Percentiles rank a stretch among this genome's conserved stretches.
Conservation (phyloP, 768 basidiomycete genomes). For the Mycena epipterygia region DNA sequence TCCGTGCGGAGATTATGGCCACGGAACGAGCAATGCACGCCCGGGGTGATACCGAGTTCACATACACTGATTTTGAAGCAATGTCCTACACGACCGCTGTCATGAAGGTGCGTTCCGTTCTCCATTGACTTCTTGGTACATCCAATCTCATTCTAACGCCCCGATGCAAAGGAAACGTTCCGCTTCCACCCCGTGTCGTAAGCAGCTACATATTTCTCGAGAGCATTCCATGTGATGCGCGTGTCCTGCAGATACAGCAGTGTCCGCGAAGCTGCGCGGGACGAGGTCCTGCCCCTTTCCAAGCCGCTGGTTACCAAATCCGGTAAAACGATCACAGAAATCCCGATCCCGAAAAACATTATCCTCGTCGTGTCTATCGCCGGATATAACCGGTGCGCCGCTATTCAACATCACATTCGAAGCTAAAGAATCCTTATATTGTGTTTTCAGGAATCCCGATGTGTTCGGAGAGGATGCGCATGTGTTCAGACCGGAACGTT, state of each 20-base stretch:
- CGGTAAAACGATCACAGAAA: constrained; percentile 57
- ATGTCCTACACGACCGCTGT: constrained; percentile 66
- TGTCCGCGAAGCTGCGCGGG: constrained; percentile 63
- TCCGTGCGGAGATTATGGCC: constrained; percentile 70
- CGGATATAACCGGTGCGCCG: constrained; percentile 62
- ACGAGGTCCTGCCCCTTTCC: constrained; percentile 73
- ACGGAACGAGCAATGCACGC: constrained; percentile 51
- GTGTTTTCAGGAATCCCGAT: constrained; percentile 53
- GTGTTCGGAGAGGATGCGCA: constrained; percentile 72
- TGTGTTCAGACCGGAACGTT: constrained; percentile 68
- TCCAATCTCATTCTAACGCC: neutral
- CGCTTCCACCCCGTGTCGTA: constrained; percentile 69
- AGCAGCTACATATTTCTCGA: neutral
- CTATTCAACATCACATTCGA: constrained; percentile 30
- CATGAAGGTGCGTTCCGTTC: constrained; percentile 56
- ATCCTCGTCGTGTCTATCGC: constrained; percentile 67
- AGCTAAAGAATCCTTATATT: neutral
- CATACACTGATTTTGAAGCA: constrained; percentile 61
- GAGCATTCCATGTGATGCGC: neutral
- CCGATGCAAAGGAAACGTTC: constrained; percentile 58
- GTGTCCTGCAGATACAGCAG: constrained; percentile 45
- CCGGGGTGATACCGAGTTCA: constrained; percentile 57
- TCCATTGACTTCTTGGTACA: neutral
- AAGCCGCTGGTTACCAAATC: constrained; percentile 61
- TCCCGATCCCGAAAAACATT: constrained; percentile 65